These are phyloP conservation scores for Microdochium trichocladiopsis DNA, from an alignment of 2,329 filamentous ascomycete genomes.

Conservation along the genomic window DNA sequence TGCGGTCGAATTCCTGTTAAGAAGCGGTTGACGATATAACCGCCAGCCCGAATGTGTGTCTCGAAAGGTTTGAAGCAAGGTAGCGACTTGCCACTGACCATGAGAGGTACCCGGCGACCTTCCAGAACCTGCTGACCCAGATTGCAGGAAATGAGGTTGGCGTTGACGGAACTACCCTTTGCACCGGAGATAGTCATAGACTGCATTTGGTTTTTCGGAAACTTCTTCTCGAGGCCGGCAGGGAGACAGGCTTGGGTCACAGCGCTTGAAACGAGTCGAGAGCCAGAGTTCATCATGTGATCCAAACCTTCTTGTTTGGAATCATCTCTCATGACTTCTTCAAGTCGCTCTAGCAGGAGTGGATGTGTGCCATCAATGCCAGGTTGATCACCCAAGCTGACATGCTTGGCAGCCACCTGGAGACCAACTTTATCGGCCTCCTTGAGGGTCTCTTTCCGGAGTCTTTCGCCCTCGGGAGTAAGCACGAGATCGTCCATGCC, in stretches of 20 bases:
- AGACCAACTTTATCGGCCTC: conserved; percentile 65
- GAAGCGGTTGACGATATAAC: conserved; percentile 93
- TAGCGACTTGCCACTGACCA: conserved; percentile 95
- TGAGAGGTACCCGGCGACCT: conserved; percentile 87
- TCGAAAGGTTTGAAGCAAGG: conserved; percentile 93
- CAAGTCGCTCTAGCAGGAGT: conserved; percentile 70
- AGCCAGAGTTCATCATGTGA: conserved; percentile 70
- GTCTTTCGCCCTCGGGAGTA: conserved; percentile 69
- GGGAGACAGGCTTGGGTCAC: conserved; percentile 80
- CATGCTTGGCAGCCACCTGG: conserved; percentile 78
- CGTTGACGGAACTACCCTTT: conserved; percentile 89
- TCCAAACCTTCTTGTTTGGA: conserved; percentile 88
- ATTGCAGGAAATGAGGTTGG: conserved; percentile 96
- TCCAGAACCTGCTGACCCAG: conserved; percentile 94
- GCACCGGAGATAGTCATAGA: conserved; percentile 96
- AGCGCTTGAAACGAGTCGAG: conserved; percentile 63
- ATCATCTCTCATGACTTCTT: conserved; percentile 87
- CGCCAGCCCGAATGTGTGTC: conserved; percentile 79
- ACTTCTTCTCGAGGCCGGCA: conserved; percentile 76
- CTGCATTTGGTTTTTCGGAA: conserved; percentile 98
- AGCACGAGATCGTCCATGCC: conserved; percentile 94
- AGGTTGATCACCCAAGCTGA: conserved; percentile 65
- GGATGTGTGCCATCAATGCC: conserved; percentile 50
- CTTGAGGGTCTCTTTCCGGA: conserved; percentile 60
- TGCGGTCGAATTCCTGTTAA: conserved; percentile 95